Conservation (phyloP, 2,329 filamentous ascomycete species). For the Botryotinia convoluta region DNA sequence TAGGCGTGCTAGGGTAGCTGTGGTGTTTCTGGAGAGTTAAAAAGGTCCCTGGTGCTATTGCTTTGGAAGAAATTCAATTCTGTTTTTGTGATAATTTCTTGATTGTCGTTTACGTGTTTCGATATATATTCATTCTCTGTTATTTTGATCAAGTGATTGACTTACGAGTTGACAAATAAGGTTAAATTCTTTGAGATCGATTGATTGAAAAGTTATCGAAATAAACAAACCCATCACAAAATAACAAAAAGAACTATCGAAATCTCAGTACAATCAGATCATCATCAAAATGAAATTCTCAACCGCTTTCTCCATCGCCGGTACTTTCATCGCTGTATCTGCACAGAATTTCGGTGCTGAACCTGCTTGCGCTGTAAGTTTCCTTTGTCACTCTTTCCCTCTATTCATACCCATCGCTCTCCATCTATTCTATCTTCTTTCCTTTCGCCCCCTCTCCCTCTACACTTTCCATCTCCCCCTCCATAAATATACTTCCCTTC, state of each 20-base stretch:
- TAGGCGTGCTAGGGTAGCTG: neutral
- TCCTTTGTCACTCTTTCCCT: neutral
- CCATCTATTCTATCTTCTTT: neutral
- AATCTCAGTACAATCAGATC: too few species aligned
- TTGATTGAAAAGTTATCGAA: neutral
- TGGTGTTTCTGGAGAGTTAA: neutral
- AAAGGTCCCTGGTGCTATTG: neutral
- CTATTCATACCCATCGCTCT: neutral
- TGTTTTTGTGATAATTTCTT: neutral
- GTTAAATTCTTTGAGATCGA: neutral
- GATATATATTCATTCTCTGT: neutral
- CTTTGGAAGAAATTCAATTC: neutral
- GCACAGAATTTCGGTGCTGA: constrained; percentile 8
- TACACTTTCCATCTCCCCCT: neutral
- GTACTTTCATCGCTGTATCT: neutral
- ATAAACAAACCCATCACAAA: neutral
- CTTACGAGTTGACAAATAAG: accelerated
- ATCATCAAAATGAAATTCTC: constrained; percentile 15
- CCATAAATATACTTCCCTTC: neutral
- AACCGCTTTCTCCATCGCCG: neutral
- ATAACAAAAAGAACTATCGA: neutral
- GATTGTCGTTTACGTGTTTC: neutral
- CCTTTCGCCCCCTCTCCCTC: neutral
- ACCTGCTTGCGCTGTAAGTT: constrained; percentile 18
- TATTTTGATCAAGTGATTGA: neutral